Evolutionary conservation across 2,329 filamentous ascomycete species (phyloP).

Genomic region (Xylaria sp.): DNA sequence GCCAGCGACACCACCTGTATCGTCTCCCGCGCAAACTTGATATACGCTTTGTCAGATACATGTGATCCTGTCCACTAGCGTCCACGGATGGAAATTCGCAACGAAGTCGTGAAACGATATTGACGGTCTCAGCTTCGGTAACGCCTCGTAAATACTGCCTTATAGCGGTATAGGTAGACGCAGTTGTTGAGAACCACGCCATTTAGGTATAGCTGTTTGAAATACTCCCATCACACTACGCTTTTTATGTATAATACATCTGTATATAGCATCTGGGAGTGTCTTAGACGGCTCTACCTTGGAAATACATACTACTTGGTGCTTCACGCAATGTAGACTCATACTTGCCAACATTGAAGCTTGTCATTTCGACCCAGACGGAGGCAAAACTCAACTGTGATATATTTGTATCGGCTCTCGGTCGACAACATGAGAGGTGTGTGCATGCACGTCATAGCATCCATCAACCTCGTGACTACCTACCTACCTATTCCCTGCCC

Average conservation of each 20-base stretch:
- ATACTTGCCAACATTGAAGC: background rate
- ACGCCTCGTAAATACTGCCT: background rate
- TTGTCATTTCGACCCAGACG: background rate
- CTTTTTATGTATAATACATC: slow-evolving; percentile 17
- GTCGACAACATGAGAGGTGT: background rate
- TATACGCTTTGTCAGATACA: background rate
- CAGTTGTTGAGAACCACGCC: background rate
- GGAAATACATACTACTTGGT: slow-evolving; percentile 4
- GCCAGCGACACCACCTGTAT: slow-evolving; percentile 45
- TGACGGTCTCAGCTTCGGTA: background rate
- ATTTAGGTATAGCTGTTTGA: slow-evolving; percentile 3
- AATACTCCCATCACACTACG: slow-evolving; percentile 1
- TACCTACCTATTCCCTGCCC: background rate
- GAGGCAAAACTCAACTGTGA: background rate
- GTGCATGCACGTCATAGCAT: background rate
- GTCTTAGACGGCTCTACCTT: slow-evolving; percentile 15
- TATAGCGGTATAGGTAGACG: background rate
- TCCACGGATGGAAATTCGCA: background rate
- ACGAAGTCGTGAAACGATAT: background rate
- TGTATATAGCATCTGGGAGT: slow-evolving; percentile 24
- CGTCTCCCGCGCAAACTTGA: slow-evolving; percentile 37
- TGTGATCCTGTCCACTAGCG: background rate
- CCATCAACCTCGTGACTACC: slow-evolving; percentile 2
- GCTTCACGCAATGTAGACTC: slow-evolving; percentile 24
- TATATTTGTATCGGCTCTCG: background rate